Evolutionary conservation across 108 stramenopile genomes (phyloP).

Genomic region (Aurantiochytrium sp.): DNA sequence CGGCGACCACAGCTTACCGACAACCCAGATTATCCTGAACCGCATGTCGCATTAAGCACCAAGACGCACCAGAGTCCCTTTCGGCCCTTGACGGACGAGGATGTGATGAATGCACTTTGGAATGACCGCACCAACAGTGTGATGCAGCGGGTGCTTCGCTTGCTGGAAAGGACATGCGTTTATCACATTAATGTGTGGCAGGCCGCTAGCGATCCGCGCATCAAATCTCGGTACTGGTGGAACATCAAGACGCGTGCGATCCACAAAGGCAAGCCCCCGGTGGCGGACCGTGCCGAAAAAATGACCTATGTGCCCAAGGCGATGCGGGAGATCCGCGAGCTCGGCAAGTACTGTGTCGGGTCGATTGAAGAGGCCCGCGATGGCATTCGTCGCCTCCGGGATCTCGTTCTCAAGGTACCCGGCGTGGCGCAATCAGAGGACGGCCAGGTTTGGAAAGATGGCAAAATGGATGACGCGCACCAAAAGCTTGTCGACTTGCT

Average conservation of each 20-base stretch:
- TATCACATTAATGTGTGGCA: neutral
- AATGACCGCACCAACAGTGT: neutral
- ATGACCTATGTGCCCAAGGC: neutral
- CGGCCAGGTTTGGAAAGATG: neutral
- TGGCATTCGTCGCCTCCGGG: neutral
- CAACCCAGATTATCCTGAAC: neutral
- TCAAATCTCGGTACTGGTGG: constrained; percentile 15
- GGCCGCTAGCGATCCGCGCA: neutral
- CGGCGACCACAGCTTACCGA: neutral
- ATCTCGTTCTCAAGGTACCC: neutral
- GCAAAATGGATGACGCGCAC: neutral
- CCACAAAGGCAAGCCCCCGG: neutral
- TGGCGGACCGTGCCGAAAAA: neutral
- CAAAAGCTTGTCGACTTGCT: neutral
- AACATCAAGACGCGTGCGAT: neutral
- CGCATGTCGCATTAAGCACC: neutral
- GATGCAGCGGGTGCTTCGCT: neutral
- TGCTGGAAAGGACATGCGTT: neutral
- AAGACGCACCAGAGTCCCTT: neutral
- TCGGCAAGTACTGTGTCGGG: neutral
- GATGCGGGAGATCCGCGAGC: neutral
- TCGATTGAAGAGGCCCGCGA: neutral
- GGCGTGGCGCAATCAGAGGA: neutral
- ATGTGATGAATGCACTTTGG: neutral
- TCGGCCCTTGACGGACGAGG: neutral